These are phyloP conservation scores for Corylus avellana DNA, from an alignment of 306 rosid genomes.

Conservation along the genomic window DNA sequence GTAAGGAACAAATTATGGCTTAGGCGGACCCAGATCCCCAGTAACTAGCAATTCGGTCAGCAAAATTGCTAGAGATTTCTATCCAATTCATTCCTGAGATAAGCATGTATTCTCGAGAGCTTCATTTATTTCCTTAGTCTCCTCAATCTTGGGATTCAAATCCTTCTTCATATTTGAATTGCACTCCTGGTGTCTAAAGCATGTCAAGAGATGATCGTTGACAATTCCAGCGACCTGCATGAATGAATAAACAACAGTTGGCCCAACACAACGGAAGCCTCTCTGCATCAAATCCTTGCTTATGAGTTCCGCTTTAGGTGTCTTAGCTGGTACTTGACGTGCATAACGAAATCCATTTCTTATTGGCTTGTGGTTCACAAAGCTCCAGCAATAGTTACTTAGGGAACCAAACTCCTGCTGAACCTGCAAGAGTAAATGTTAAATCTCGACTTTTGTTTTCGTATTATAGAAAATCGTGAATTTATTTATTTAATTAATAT, in stretches of 20 bases:
- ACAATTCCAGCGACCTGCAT: constrained; percentile 89
- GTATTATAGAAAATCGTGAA: no score
- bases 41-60: no score
- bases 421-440: constrained; percentile 42
- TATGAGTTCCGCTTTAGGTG: constrained; percentile 79
- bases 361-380: constrained; percentile 68
- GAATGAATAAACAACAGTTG: constrained; percentile 81
- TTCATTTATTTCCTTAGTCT: constrained; percentile 25
- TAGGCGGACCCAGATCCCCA: background rate
- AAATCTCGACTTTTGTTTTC: no score
- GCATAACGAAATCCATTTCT: constrained; percentile 67
- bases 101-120: constrained; percentile 34
- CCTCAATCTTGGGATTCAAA: constrained; percentile 36
- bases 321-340: constrained; percentile 84
- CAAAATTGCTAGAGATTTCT: no score
- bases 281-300: constrained; percentile 93
- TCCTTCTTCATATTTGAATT: constrained; percentile 29
- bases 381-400: constrained; percentile 84
- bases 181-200: constrained; percentile 70
- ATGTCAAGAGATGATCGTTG: constrained; percentile 72
- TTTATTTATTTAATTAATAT: no score
- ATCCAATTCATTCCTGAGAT: constrained; percentile 22
- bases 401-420: constrained; percentile 84
- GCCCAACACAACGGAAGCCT: constrained; percentile 96
- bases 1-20: constrained; percentile 17